Evolutionary conservation across 116 monocot species (phyloP).

Genomic region (Trichopus zeylanicus): DNA sequence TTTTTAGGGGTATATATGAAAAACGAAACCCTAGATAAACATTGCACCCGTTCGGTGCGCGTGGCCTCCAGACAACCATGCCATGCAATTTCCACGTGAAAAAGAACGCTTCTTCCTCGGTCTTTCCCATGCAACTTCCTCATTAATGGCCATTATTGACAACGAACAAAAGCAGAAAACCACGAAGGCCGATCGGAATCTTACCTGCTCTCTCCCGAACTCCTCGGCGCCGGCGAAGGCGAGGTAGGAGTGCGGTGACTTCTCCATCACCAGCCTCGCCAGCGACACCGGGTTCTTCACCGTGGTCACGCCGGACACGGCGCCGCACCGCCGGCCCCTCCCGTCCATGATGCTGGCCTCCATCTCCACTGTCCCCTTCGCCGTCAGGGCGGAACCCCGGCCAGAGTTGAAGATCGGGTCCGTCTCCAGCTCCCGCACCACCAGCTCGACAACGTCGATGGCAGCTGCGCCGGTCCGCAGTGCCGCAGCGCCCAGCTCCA

Average conservation of each 20-base stretch:
- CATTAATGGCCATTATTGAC: background rate
- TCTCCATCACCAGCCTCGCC: constrained; percentile 84
- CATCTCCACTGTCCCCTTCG: constrained; percentile 85
- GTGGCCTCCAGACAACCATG: too few species aligned
- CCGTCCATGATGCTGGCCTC: constrained; percentile 99
- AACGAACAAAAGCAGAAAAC: background rate
- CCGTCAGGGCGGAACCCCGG: constrained; percentile 67
- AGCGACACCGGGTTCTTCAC: constrained; percentile 92
- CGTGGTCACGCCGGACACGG: constrained; percentile 79
- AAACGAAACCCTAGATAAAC: too few species aligned
- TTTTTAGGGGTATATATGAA: too few species aligned
- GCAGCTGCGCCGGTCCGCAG: constrained; percentile 26
- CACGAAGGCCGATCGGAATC: too few species aligned
- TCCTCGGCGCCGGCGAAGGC: constrained; percentile 87
- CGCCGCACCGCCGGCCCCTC: constrained; percentile 60
- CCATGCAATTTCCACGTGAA: too few species aligned
- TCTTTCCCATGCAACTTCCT: too few species aligned
- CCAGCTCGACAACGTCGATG: constrained; percentile 73
- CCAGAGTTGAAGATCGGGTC: constrained; percentile 96
- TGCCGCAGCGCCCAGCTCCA: constrained; percentile 47
- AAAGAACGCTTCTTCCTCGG: too few species aligned
- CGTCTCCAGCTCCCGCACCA: constrained; percentile 76
- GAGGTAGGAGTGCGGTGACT: constrained; percentile 90
- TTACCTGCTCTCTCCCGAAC: constrained; percentile 78
- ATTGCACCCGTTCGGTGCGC: too few species aligned